phyloP scores from a whole-genome alignment of 192 early-diverging fungal genomes.

The Gigaspora rosea region DNA sequence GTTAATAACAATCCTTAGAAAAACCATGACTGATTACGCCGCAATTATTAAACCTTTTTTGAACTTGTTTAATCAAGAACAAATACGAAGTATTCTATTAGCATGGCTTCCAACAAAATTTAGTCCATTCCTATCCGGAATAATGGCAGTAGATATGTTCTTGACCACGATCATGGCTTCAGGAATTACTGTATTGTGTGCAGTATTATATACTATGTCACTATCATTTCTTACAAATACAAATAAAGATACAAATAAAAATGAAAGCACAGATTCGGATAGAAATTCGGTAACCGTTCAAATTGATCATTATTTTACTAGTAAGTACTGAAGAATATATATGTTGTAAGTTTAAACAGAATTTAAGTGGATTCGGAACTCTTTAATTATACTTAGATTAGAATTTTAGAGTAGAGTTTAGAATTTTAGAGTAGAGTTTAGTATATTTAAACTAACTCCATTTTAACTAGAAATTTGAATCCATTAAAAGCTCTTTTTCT shows the following conservation, averaged over 20 bases:
- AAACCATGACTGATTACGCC: conserved; percentile 14
- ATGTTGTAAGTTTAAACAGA: too few species aligned
- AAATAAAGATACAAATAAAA: too few species aligned
- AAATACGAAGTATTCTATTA: conserved; percentile 3
- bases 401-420: too few species aligned
- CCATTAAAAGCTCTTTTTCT: too few species aligned
- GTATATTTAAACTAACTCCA: too few species aligned
- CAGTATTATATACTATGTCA: not conserved
- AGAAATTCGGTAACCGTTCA: not conserved
- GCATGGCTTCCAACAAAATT: conserved; percentile 29
- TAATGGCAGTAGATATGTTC: conserved; percentile 34
- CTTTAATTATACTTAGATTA: too few species aligned
- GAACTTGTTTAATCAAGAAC: conserved; percentile 25
- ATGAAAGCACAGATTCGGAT: not conserved
- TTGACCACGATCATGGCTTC: not conserved
- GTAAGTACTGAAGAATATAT: too few species aligned
- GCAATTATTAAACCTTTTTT: conserved; percentile 22
- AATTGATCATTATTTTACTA: not conserved
- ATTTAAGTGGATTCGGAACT: too few species aligned
- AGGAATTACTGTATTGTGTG: not conserved
- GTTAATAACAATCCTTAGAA: too few species aligned
- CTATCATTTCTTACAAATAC: not conserved
- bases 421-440: too few species aligned
- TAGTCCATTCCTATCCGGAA: not conserved
- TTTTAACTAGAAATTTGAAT: too few species aligned